phyloP scores from a whole-genome alignment of 345 rosid genomes.

The Acer yangbiense region DNA sequence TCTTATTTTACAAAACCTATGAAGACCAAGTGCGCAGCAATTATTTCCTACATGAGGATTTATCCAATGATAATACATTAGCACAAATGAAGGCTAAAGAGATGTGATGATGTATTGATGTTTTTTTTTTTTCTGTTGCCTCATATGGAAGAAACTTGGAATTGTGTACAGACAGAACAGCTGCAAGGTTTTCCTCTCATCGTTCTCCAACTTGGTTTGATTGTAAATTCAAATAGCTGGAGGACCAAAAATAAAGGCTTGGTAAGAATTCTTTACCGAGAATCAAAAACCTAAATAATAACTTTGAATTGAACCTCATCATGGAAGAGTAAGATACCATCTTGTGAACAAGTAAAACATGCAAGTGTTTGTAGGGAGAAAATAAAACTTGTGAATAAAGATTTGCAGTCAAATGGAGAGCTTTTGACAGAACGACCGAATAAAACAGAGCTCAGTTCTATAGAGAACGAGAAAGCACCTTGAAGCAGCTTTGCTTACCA shows the following conservation, averaged over 20 bases:
- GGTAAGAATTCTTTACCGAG: background rate
- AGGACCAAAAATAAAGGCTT: background rate
- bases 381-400: background rate
- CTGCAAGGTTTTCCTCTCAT: background rate
- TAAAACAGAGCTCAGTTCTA: background rate
- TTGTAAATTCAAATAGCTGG: background rate
- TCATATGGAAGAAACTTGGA: background rate
- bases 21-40: background rate
- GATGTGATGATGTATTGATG: background rate
- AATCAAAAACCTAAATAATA: slow-evolving; percentile 3
- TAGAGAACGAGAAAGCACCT: background rate
- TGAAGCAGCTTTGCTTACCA: background rate
- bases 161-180: background rate
- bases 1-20: background rate
- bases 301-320: background rate
- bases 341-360: background rate
- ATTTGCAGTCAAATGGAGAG: background rate
- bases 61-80: background rate
- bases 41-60: background rate
- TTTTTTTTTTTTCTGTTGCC: too few species aligned
- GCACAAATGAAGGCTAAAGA: background rate
- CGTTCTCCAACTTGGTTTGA: background rate
- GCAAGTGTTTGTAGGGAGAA: background rate
- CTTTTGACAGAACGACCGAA: background rate
- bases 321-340: background rate